Percentiles rank a stretch among this genome's conserved stretches.
Conservation (phyloP, 257 asterid species). For the Solanum boliviense region DNA sequence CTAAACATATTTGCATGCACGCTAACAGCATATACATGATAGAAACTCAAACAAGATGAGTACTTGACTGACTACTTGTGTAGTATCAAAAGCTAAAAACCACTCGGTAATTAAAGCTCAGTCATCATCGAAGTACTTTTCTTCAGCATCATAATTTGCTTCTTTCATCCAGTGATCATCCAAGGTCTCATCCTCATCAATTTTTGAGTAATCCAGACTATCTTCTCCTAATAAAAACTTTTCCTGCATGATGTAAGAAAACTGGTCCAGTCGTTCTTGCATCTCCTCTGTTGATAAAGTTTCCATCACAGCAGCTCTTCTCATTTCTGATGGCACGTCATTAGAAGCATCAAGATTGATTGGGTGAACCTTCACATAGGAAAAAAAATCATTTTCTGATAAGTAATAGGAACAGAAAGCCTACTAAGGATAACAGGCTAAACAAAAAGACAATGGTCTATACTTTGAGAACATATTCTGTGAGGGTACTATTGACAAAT, state of each 20-base stretch:
- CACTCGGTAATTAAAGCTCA: neutral
- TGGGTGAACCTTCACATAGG: constrained; percentile 10
- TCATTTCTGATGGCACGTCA: constrained; percentile 5
- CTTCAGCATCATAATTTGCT: constrained; percentile 85
- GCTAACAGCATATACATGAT: neutral
- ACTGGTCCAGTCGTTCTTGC: constrained; percentile 72
- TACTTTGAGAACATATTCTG: neutral
- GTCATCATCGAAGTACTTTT: constrained; percentile 71
- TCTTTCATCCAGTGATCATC: constrained; percentile 96
- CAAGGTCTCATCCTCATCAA: constrained; percentile 64
- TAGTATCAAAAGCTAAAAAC: neutral
- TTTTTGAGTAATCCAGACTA: constrained; percentile 66
- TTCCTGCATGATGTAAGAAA: constrained; percentile 66
- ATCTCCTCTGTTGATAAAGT: constrained; percentile 50
- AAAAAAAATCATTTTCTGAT: neutral
- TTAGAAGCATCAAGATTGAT: constrained; percentile 4
- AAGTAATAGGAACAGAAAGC: neutral
- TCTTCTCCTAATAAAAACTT: constrained; percentile 88
- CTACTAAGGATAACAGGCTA: neutral
- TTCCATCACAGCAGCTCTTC: constrained; percentile 16
- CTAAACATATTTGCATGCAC: neutral
- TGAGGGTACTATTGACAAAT: neutral
- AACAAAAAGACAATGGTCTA: neutral
- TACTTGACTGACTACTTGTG: neutral
- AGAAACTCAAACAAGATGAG: neutral